Evolutionary conservation across 495 filamentous ascomycete species (phyloP), one percentile per base, ranked within the genome.

Genomic region (Aspergillus ellipticus): DNA sequence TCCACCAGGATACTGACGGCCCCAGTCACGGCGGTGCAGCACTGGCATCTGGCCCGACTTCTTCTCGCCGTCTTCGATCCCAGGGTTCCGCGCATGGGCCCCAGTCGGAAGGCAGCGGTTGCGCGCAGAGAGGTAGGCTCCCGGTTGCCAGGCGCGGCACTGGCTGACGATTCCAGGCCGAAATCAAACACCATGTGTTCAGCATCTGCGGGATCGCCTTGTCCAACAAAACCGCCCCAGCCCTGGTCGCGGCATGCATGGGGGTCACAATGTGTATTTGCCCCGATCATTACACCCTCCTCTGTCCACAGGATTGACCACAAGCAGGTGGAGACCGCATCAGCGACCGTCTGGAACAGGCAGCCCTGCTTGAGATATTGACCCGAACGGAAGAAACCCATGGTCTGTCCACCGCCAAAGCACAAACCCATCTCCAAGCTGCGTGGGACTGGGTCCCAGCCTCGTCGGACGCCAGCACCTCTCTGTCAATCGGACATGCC

Each of bases 31-130:
- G 74, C 60, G 0, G 58, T 64, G 24, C 70, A 74, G 41, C 68
- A 69, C 54, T 56, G 66, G 42, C 65, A 71, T 26, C 60, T 77
- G 21, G 60, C 67, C 9, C 53, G 61, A 20, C 71, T 77, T 21
- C 60, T 77, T 13, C 60, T 77, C 10, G 56, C 62, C 0, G 66
- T 67, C 6, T 69, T 75, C 47, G 62, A 75, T 49, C 74, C 73
- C 10, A 57, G 47, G 10, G 49, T 69, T 6, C 68, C 68, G 2
- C 57, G 64, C 15, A 37, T 77, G 22, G 74, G 74, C 7, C 53
- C 35, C 8, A 21, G 20, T 29, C 53, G 33, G 3, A 41, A 39
- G 21, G 15, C 11, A 29, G 53, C 31, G 4, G 33, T 55, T 9
- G 31, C 3, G 3, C n/a, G 16, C 21, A 42, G n/a, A 42, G 54